phyloP scores from a whole-genome alignment of 352 stramenopile genomes.

The Phytophthora sp. region DNA sequence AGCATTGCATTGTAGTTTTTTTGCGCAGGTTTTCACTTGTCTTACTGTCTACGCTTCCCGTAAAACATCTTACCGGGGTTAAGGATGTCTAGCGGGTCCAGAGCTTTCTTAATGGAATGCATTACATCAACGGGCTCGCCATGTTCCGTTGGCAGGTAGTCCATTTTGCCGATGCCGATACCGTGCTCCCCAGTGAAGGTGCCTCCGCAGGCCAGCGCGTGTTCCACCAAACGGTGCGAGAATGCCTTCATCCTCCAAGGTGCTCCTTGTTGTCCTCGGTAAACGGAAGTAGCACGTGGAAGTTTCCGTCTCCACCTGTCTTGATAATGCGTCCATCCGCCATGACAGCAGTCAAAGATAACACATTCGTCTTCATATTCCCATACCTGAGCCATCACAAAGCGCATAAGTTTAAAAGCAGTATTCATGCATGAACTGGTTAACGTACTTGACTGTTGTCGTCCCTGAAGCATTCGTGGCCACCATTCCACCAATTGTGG shows the following conservation, averaged over 20 bases:
- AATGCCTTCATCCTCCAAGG: slow-evolving; percentile 87
- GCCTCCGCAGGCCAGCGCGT: slow-evolving; percentile 88
- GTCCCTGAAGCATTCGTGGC: slow-evolving; percentile 87
- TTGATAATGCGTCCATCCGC: slow-evolving; percentile 82
- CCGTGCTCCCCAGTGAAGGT: slow-evolving; percentile 98
- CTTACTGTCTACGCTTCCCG: not conserved
- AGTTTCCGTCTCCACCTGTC: slow-evolving; percentile 96
- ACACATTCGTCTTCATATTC: slow-evolving; percentile 96
- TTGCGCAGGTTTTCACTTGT: too few species aligned
- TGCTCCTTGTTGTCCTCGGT: slow-evolving; percentile 85
- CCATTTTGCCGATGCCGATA: slow-evolving; percentile 94
- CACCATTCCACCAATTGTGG: slow-evolving; percentile 94
- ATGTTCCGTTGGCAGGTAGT: slow-evolving; percentile 92
- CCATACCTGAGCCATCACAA: slow-evolving; percentile 41
- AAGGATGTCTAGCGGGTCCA: slow-evolving; percentile 96
- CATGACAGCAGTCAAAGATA: slow-evolving; percentile 92
- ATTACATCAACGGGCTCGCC: slow-evolving; percentile 92
- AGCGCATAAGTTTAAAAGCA: slow-evolving; percentile 4
- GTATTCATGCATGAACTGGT: too few species aligned
- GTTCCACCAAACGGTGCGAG: slow-evolving; percentile 74
- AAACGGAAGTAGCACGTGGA: slow-evolving; percentile 96
- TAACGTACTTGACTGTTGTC: slow-evolving; percentile 82
- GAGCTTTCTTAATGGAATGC: slow-evolving; percentile 90
- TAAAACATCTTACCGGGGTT: slow-evolving; percentile 97
- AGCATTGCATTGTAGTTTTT: too few species aligned